Percentiles rank a stretch among this genome's conserved stretches.
phyloP scores from a whole-genome alignment of 2,329 filamentous ascomycete genomes.

The Alternaria rosae region DNA sequence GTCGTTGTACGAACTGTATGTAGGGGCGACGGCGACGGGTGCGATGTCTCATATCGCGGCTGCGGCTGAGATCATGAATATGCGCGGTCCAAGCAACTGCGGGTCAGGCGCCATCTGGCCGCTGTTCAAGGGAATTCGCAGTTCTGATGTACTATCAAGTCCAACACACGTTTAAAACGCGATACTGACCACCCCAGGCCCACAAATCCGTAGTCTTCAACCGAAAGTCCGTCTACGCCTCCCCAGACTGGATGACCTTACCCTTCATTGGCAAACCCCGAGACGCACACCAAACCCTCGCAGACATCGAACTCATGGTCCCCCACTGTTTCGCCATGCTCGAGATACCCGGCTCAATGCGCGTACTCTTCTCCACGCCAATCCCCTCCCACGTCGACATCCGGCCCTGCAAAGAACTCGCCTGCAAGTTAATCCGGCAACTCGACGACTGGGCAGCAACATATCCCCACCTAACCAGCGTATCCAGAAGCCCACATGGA shows the following conservation, averaged over 20 bases:
- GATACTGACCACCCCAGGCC: too few species aligned
- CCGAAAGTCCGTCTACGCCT: slow-evolving; percentile 35
- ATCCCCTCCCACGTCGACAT: slow-evolving; percentile 24
- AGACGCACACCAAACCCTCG: slow-evolving; percentile 36
- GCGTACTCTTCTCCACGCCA: slow-evolving; percentile 24
- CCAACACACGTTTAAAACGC: too few species aligned
- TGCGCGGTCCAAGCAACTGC: slow-evolving; percentile 41
- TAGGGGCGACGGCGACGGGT: slow-evolving; percentile 37
- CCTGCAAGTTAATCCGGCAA: slow-evolving; percentile 22
- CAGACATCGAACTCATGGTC: slow-evolving; percentile 38
- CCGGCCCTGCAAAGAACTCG: slow-evolving; percentile 18
- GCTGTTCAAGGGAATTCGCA: slow-evolving; percentile 40
- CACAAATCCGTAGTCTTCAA: slow-evolving; percentile 39
- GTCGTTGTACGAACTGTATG: slow-evolving; percentile 41
- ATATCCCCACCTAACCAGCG: not conserved
- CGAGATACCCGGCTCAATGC: slow-evolving; percentile 26
- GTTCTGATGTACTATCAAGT: slow-evolving; percentile 35
- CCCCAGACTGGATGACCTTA: slow-evolving; percentile 38
- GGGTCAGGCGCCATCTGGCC: slow-evolving; percentile 30
- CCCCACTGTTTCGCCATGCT: slow-evolving; percentile 30
- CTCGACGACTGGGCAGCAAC: slow-evolving; percentile 13
- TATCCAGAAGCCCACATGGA: not conserved
- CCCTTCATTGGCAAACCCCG: slow-evolving; percentile 33
- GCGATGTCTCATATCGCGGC: slow-evolving; percentile 41
- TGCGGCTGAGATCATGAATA: slow-evolving; percentile 39